Evolutionary conservation across 768 basidiomycete genomes (phyloP).

Genomic region (Naematelia encephala): DNA sequence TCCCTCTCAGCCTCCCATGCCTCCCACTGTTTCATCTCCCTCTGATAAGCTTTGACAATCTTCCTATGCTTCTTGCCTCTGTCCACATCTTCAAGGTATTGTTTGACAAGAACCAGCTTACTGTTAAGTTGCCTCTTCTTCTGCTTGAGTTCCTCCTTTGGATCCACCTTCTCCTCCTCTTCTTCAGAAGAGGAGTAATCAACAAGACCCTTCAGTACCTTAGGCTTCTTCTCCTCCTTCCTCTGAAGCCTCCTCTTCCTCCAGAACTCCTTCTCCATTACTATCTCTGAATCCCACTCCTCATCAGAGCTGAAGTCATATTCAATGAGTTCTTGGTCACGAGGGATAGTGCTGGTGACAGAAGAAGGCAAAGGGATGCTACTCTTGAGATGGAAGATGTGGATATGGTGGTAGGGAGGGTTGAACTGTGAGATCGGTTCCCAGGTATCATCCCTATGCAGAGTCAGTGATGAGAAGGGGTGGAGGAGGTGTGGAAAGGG

Average conservation of each 20-base stretch:
- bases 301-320: background rate
- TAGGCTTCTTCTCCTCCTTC: background rate
- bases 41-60: background rate
- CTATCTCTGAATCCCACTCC: too few species aligned
- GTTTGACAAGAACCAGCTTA: background rate
- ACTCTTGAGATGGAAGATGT: too few species aligned
- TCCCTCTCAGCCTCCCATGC: too few species aligned
- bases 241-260: background rate
- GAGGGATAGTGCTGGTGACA: too few species aligned
- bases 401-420: too few species aligned
- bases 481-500: too few species aligned
- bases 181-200: too few species aligned
- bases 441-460: too few species aligned
- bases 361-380: too few species aligned
- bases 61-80: background rate
- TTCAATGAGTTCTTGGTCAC: background rate
- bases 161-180: conserved; percentile 1
- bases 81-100: background rate
- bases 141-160: background rate
- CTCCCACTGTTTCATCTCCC: too few species aligned
- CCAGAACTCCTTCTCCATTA: background rate
- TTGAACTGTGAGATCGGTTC: too few species aligned
- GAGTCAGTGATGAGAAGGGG: too few species aligned
- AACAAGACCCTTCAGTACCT: background rate
- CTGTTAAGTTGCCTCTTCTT: background rate